Evolutionary conservation across 768 basidiomycete genomes (phyloP), one percentile per base, ranked within the genome.

Genomic region (Leccinum ochraceum): DNA sequence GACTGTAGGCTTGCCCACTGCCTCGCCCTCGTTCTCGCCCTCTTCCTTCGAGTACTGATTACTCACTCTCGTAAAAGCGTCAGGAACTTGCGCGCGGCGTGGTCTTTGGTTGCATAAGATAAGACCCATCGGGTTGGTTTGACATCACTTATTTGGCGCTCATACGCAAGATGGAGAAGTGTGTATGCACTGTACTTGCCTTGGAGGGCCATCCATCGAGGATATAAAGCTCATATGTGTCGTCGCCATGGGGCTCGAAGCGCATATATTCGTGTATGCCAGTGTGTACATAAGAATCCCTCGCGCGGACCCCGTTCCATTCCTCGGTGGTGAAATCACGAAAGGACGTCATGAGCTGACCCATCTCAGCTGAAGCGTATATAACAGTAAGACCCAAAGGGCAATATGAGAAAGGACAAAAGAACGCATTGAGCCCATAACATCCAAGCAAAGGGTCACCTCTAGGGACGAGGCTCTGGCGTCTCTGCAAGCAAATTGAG

Each of bases 141-240:
- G 28, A 30, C 0, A 30, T 9, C 28, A 30, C 28, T 30, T 2
- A 30, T 30, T 30, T 30, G 28, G 28, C 28, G 28, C 28, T 30
- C 28, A 30, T 30, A 30, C 28, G 1, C 28, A 30, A 8, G 28
- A 30, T 30, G 28, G 28, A 30, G 28, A 1, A 28, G 28, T 2
- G 28, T 30, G 28, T 30, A 30, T 30, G 28, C 28, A 32, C 32
- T 32, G 46, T 7, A 42, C 73, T 16, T 52, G 76, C 81, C 74
- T 83, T 82, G 0, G 79, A 74, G 3, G 76, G 79, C 77, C 80
- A 86, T 4, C 82, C 83, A 42, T 84, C 80, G 46, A 77, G 74
- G 58, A 84, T 75, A 84, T 75, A 76, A 3, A 82, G 71, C 66
- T 86, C 85, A 59, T 74, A 59, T 74, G 81, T 0, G 30, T 75